These are phyloP conservation scores for Gaeumannomyces sp. DNA, from an alignment of 2,329 filamentous ascomycete genomes.

Conservation along the genomic window DNA sequence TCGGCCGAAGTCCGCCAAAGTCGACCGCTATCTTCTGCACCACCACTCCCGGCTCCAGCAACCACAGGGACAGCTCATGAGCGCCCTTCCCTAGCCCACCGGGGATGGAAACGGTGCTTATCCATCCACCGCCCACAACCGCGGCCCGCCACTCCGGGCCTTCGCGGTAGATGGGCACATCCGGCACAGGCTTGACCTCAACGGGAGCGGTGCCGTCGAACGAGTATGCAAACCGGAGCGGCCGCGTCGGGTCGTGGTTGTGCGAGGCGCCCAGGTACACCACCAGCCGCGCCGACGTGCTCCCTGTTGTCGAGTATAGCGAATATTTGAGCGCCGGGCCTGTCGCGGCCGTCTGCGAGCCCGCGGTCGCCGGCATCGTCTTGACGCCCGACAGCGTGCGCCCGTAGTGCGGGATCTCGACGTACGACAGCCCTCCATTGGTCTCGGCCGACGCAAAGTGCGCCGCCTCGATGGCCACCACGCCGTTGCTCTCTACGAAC, in stretches of 20 bases:
- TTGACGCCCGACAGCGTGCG: slow-evolving; percentile 24
- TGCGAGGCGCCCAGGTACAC: slow-evolving; percentile 25
- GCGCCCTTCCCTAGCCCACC: slow-evolving; percentile 17
- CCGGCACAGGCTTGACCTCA: slow-evolving; percentile 21
- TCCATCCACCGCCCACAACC: slow-evolving; percentile 23
- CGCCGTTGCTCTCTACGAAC: slow-evolving; percentile 22
- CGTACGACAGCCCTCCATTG: slow-evolving; percentile 15
- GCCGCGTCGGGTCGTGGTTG: slow-evolving; percentile 22
- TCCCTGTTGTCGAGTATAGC: slow-evolving; percentile 20
- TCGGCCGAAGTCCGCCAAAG: slow-evolving; percentile 23
- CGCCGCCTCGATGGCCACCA: slow-evolving; percentile 23
- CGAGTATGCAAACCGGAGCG: slow-evolving; percentile 22
- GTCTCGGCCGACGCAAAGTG: slow-evolving; percentile 18
- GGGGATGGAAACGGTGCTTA: slow-evolving; percentile 16
- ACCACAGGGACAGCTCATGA: slow-evolving; percentile 22
- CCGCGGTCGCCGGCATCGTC: slow-evolving; percentile 19
- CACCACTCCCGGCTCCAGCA: slow-evolving; percentile 26
- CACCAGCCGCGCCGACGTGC: slow-evolving; percentile 16
- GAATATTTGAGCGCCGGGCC: slow-evolving; percentile 20
- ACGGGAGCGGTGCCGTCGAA: slow-evolving; percentile 19
- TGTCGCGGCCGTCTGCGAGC: slow-evolving; percentile 15
- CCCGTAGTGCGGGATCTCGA: slow-evolving; percentile 24
- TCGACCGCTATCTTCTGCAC: slow-evolving; percentile 26
- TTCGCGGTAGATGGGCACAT: slow-evolving; percentile 17
- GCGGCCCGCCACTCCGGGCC: slow-evolving; percentile 23